Evolutionary conservation across 306 rosid genomes (phyloP).

Genomic region (Leucaena leucocephala): DNA sequence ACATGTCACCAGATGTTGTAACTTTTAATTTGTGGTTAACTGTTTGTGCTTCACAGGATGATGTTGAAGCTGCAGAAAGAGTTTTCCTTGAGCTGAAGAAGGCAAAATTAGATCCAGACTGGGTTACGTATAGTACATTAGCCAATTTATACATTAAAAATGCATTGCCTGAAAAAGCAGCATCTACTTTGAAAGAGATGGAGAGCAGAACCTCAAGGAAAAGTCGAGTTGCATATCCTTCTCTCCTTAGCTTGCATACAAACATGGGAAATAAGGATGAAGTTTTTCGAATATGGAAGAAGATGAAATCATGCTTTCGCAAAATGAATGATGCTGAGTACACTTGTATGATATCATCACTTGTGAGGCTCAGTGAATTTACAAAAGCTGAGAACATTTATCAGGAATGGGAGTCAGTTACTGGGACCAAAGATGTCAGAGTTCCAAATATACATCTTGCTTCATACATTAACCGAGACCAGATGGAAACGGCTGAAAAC

Average conservation of each 20-base stretch:
- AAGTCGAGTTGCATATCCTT: slow-evolving; percentile 66
- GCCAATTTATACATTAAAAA: slow-evolving; percentile 73
- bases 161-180: slow-evolving; percentile 62
- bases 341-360: slow-evolving; percentile 80
- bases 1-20: slow-evolving; percentile 63
- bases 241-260: slow-evolving; percentile 81
- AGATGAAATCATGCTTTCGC: slow-evolving; percentile 62
- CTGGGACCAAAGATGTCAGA: slow-evolving; percentile 71
- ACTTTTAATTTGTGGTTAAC: slow-evolving; percentile 76
- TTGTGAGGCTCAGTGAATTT: slow-evolving; percentile 67
- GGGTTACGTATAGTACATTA: slow-evolving; percentile 79
- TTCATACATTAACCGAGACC: slow-evolving; percentile 39
- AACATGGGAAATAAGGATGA: slow-evolving; percentile 79
- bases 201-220: slow-evolving; percentile 58
- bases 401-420: slow-evolving; percentile 76
- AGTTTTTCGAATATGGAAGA: slow-evolving; percentile 70
- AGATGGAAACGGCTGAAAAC: slow-evolving; percentile 68
- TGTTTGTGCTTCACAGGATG: slow-evolving; percentile 62
- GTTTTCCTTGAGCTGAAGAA: slow-evolving; percentile 71
- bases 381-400: slow-evolving; percentile 81
- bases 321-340: slow-evolving; percentile 84
- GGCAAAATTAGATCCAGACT: slow-evolving; percentile 67
- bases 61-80: slow-evolving; percentile 75
- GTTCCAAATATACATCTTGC: slow-evolving; percentile 36
- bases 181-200: slow-evolving; percentile 77